A percentile compares a stretch with the other conserved stretches of the same genome.
These are phyloP conservation scores for Beta lomatogona DNA, from an alignment of 179 eudicot genomes.

Conservation along the genomic window DNA sequence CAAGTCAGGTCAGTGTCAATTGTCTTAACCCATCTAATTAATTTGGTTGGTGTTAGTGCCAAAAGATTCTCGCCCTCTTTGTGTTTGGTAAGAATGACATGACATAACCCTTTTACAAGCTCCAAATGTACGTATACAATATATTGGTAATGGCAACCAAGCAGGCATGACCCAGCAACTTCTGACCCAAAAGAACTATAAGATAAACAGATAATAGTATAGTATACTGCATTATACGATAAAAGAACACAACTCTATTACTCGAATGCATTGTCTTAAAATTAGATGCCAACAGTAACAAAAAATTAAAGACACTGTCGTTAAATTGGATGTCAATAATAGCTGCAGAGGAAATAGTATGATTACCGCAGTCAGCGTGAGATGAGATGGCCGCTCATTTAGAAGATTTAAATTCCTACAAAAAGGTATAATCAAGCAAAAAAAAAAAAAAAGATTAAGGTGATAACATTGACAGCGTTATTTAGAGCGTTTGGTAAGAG, in stretches of 20 bases:
- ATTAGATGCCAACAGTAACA: not conserved
- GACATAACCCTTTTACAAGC: not conserved
- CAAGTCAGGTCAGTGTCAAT: not conserved
- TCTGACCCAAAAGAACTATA: not conserved
- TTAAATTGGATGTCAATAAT: not conserved
- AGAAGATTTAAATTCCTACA: constrained; percentile 77
- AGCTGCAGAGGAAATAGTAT: not conserved
- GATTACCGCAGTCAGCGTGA: constrained; percentile 72
- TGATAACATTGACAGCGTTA: not conserved
- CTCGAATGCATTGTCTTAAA: not conserved
- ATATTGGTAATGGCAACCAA: not conserved
- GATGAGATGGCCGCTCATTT: constrained; percentile 54
- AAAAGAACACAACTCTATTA: not conserved
- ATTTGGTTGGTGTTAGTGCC: not conserved
- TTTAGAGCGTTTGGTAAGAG: not conserved
- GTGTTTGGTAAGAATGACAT: not conserved
- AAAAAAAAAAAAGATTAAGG: not conserved
- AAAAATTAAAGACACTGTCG: not conserved
- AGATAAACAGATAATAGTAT: no score
- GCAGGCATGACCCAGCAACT: not conserved
- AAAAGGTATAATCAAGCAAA: constrained; percentile 6
- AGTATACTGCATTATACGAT: not conserved
- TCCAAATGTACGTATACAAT: no score
- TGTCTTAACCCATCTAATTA: not conserved
- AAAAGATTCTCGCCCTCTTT: not conserved